These are phyloP conservation scores for Simmondsia chinensis DNA, from an alignment of 148 eudicot genomes.

Conservation along the genomic window DNA sequence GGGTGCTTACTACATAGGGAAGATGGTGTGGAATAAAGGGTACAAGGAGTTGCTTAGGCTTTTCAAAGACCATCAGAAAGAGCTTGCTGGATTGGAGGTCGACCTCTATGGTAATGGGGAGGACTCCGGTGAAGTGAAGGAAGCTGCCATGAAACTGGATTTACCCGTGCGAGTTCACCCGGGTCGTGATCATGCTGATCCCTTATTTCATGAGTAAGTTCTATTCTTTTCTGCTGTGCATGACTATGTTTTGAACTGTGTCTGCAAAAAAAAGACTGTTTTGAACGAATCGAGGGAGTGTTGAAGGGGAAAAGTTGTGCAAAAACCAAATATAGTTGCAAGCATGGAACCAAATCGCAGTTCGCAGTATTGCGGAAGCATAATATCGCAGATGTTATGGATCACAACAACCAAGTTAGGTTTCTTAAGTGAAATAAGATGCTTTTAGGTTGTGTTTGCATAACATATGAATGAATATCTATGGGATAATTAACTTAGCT, in stretches of 20 bases:
- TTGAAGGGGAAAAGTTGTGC: too few species aligned
- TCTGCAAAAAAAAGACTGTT: too few species aligned
- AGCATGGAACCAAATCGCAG: too few species aligned
- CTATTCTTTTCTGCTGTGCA: background rate
- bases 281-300: too few species aligned
- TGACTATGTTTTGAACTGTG: background rate
- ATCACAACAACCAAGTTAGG: too few species aligned
- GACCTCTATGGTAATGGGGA: constrained; percentile 88
- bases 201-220: constrained; percentile 87
- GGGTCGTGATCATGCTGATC: constrained; percentile 96
- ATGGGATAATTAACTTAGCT: too few species aligned
- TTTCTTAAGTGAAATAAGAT: too few species aligned
- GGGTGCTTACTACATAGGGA: constrained; percentile 91
- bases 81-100: constrained; percentile 61
- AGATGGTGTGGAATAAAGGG: constrained; percentile 96
- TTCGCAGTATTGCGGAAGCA: too few species aligned
- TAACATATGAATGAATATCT: too few species aligned
- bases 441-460: too few species aligned
- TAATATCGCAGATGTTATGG: too few species aligned
- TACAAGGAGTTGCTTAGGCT: constrained; percentile 83
- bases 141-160: constrained; percentile 55
- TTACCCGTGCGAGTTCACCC: constrained; percentile 60
- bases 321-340: too few species aligned
- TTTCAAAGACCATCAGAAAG: constrained; percentile 58
- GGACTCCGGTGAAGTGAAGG: constrained; percentile 69